phyloP scores from a whole-genome alignment of 2,329 filamentous ascomycete species.

The Epichloe scottii region DNA sequence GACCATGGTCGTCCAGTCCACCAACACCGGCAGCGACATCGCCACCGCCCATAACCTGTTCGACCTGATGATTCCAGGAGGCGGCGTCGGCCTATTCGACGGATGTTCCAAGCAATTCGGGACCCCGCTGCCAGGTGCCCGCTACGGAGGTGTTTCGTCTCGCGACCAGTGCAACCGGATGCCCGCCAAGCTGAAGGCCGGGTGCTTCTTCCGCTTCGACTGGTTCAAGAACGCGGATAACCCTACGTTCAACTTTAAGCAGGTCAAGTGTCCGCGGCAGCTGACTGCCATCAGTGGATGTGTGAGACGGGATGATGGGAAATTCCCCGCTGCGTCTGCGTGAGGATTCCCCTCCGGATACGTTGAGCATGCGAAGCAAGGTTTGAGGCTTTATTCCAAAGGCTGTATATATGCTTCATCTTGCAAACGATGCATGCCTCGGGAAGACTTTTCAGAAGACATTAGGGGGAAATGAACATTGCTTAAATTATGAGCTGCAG shows the following conservation, averaged over 20 bases:
- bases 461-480: neutral
- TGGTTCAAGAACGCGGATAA: slow-evolving; percentile 50
- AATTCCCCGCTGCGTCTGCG: slow-evolving; percentile 12
- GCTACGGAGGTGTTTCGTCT: slow-evolving; percentile 44
- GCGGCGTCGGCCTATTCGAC: slow-evolving; percentile 42
- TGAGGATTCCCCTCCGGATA: neutral
- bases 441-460: no score
- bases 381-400: no score
- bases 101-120: slow-evolving; percentile 37
- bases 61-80: slow-evolving; percentile 43
- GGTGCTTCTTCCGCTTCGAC: slow-evolving; percentile 52
- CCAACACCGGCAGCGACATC: slow-evolving; percentile 38
- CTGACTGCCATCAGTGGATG: slow-evolving; percentile 30
- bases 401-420: neutral
- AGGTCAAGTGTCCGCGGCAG: slow-evolving; percentile 41
- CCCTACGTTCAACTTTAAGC: slow-evolving; percentile 39
- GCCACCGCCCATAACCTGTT: neutral
- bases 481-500: neutral
- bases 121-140: slow-evolving; percentile 28
- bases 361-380: no score
- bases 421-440: neutral
- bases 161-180: slow-evolving; percentile 38
- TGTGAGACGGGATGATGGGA: slow-evolving; percentile 17
- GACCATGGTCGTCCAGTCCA: slow-evolving; percentile 51
- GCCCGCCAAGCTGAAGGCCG: slow-evolving; percentile 39